Evolutionary conservation across 208 protist species (phyloP).

Genomic region (Trypanosoma congolense): DNA sequence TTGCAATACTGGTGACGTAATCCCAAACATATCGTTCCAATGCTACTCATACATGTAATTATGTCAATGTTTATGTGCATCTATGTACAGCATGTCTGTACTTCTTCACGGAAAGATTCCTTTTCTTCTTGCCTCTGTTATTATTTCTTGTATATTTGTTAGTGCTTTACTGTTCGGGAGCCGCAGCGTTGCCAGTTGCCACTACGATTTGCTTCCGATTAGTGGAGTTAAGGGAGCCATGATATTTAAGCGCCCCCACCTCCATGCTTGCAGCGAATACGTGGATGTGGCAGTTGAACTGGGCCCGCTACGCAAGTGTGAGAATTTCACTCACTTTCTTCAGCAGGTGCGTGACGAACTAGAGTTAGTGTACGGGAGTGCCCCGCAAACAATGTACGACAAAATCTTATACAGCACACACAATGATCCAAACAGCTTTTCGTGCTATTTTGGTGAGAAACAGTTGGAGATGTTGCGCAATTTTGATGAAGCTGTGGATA

Average conservation of each 20-base stretch:
- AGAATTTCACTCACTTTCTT: constrained; percentile 37
- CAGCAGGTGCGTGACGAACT: constrained; percentile 44
- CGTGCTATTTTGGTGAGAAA: constrained; percentile 31
- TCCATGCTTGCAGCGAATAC: constrained; percentile 26
- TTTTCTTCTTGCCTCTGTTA: too few relatives aligned
- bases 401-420: constrained; percentile 49
- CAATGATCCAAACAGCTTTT: constrained; percentile 24
- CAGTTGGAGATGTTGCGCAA: constrained; percentile 37
- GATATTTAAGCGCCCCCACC: constrained; percentile 61
- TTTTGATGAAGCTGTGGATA: constrained; percentile 29
- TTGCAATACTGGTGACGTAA: too few relatives aligned
- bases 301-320: constrained; percentile 27
- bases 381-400: constrained; percentile 3
- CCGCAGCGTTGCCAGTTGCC: background rate
- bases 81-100: too few relatives aligned
- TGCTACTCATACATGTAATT: too few relatives aligned
- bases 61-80: too few relatives aligned
- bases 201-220: background rate
- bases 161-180: background rate
- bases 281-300: constrained; percentile 55
- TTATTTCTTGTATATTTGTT: constrained; percentile 2
- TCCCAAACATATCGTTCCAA: too few relatives aligned
- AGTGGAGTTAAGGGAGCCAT: constrained; percentile 23
- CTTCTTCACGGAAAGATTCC: too few relatives aligned
- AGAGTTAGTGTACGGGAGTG: constrained; percentile 29